Conservation (phyloP, 1,284 basidiomycete species). For the Ustilago crameri region DNA sequence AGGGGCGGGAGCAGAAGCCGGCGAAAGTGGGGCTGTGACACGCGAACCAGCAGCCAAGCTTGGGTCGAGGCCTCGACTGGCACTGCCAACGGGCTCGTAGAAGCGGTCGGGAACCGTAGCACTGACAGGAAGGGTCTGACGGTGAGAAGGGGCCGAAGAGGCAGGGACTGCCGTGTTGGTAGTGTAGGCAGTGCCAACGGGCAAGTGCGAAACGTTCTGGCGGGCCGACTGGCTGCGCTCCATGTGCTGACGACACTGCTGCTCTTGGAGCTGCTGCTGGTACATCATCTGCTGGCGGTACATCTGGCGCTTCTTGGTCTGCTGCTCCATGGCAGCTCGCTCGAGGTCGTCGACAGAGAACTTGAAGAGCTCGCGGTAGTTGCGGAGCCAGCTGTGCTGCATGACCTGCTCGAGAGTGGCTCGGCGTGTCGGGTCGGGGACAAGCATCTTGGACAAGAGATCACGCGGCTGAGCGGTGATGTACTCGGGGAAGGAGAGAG, state of each 20-base stretch:
- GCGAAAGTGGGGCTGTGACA: background rate
- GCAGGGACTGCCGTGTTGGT: slow-evolving; percentile 40
- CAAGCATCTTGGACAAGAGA: slow-evolving; percentile 64
- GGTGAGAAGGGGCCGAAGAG: slow-evolving; percentile 17
- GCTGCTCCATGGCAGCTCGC: slow-evolving; percentile 66
- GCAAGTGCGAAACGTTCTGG: slow-evolving; percentile 36
- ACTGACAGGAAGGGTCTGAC: slow-evolving; percentile 45
- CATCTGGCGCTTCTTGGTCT: slow-evolving; percentile 65
- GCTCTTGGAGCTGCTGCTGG: slow-evolving; percentile 64
- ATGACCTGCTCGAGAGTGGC: slow-evolving; percentile 65
- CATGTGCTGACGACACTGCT: slow-evolving; percentile 52
- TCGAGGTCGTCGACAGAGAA: slow-evolving; percentile 67
- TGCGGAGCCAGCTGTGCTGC: slow-evolving; percentile 66
- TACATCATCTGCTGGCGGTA: slow-evolving; percentile 67
- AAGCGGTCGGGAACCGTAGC: slow-evolving; percentile 47
- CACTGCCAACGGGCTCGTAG: slow-evolving; percentile 38
- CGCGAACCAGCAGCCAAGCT: slow-evolving; percentile 5
- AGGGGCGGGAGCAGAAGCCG: slow-evolving; percentile 12
- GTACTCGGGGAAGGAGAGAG: slow-evolving; percentile 67
- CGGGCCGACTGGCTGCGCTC: slow-evolving; percentile 52
- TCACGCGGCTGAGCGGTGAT: slow-evolving; percentile 65
- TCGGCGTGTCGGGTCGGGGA: slow-evolving; percentile 63
- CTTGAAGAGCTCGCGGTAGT: slow-evolving; percentile 66
- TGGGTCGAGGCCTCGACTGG: slow-evolving; percentile 14
- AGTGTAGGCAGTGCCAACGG: slow-evolving; percentile 46